phyloP scores from a whole-genome alignment of 495 filamentous ascomycete species.

The Penicillium coprophilum region DNA sequence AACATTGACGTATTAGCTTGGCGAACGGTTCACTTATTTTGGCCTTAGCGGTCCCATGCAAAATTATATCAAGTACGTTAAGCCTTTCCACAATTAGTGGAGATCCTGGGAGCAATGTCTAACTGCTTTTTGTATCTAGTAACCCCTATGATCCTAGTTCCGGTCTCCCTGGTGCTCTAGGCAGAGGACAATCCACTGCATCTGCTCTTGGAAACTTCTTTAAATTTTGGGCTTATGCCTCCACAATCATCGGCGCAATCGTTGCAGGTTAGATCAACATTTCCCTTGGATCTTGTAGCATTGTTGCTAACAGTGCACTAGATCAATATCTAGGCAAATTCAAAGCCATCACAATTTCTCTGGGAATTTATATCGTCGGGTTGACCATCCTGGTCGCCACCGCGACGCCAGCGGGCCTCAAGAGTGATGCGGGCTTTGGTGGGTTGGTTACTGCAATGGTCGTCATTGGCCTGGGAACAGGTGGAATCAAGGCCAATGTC shows the following conservation, averaged over 20 bases:
- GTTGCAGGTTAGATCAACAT: conserved; percentile 22
- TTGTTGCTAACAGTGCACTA: background rate
- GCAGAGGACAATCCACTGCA: conserved; percentile 17
- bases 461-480: conserved; percentile 39
- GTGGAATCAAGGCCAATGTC: conserved; percentile 59
- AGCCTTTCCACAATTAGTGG: background rate
- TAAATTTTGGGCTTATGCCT: conserved; percentile 33
- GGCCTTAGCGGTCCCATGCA: conserved; percentile 19
- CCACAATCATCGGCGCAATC: conserved; percentile 38
- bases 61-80: conserved; percentile 20
- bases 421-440: conserved; percentile 10
- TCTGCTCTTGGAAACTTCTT: conserved; percentile 21
- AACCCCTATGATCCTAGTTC: conserved; percentile 18
- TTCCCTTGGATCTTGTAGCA: background rate
- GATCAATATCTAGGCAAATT: conserved; percentile 45
- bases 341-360: conserved; percentile 53
- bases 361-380: conserved; percentile 56
- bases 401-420: conserved; percentile 44
- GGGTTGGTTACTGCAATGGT: conserved; percentile 17
- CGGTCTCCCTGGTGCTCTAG: conserved; percentile 16
- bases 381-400: conserved; percentile 60
- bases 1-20: conserved; percentile 2
- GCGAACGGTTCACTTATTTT: conserved; percentile 13
- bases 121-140: background rate
- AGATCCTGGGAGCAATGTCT: background rate